These are phyloP conservation scores for Candida ortonii DNA, from an alignment of 805 yeast genomes.

Conservation along the genomic window DNA sequence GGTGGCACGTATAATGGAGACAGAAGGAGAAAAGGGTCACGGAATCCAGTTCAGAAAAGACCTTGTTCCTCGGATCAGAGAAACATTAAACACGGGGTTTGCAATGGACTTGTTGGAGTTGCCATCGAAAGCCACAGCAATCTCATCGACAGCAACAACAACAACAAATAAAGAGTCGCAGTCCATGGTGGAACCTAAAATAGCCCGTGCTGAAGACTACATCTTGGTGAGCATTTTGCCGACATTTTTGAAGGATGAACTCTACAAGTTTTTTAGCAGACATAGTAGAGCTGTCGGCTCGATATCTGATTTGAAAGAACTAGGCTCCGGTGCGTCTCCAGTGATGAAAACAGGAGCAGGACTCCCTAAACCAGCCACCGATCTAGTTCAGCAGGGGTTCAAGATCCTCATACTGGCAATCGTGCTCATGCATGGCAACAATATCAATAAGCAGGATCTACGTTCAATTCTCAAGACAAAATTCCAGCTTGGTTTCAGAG, in stretches of 20 bases:
- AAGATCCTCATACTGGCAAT: constrained; percentile 26
- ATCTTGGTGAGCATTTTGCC: constrained; percentile 26
- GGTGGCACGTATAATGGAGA: constrained; percentile 28
- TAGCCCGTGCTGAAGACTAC: constrained; percentile 21
- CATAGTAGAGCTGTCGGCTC: constrained; percentile 10
- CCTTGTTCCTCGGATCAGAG: constrained; percentile 19
- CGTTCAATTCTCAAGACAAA: constrained; percentile 20
- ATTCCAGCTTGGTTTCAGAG: constrained; percentile 24
- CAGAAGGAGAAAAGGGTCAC: constrained; percentile 29
- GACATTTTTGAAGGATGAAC: constrained; percentile 19
- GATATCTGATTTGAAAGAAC: constrained; percentile 13
- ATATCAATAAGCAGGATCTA: constrained; percentile 28
- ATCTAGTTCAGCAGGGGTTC: constrained; percentile 26
- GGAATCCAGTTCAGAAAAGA: constrained; percentile 28
- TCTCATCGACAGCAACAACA: constrained; percentile 5
- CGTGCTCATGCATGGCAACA: constrained; percentile 28
- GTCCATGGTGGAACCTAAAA: constrained; percentile 2
- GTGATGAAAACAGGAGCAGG: constrained; percentile 14
- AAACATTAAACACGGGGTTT: constrained; percentile 17
- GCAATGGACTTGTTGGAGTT: constrained; percentile 28
- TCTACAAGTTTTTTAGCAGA: constrained; percentile 16
- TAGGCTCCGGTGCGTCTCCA: constrained; percentile 4
- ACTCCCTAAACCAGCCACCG: constrained; percentile 27
- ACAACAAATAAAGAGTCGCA: too few species aligned
- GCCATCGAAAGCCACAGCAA: constrained; percentile 10